phyloP scores from a whole-genome alignment of 2,329 filamentous ascomycete species.

The Pseudofabraea citricarpa region DNA sequence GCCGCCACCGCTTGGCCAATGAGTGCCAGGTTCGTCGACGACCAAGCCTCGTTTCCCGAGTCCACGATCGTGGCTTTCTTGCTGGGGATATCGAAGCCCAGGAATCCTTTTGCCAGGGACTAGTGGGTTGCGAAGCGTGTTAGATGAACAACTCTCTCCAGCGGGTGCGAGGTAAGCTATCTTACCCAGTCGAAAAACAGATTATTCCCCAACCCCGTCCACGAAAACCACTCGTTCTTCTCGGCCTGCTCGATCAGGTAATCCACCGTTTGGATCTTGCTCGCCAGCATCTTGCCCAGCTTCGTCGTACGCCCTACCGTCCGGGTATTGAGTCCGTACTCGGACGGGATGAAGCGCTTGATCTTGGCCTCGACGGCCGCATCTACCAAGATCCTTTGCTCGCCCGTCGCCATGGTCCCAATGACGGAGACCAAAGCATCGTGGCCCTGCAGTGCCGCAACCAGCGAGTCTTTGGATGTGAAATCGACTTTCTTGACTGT shows the following conservation, averaged over 20 bases:
- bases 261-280: slow-evolving; percentile 30
- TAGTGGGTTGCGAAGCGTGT: no score
- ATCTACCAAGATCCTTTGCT: slow-evolving; percentile 50
- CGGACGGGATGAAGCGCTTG: slow-evolving; percentile 52
- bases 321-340: slow-evolving; percentile 39
- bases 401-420: slow-evolving; percentile 22
- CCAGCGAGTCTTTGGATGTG: not conserved
- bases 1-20: slow-evolving; percentile 28
- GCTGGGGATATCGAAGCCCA: slow-evolving; percentile 28
- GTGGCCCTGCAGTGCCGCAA: slow-evolving; percentile 26
- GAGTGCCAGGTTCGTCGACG: slow-evolving; percentile 25
- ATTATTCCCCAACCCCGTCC: slow-evolving; percentile 29
- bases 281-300: slow-evolving; percentile 15
- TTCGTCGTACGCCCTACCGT: slow-evolving; percentile 5
- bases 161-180: no score
- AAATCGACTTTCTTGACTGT: slow-evolving; percentile 3
- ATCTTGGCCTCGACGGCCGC: slow-evolving; percentile 53
- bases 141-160: no score
- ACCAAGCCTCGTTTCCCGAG: slow-evolving; percentile 24
- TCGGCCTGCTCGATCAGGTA: slow-evolving; percentile 25
- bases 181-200: slow-evolving; percentile 14
- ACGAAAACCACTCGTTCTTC: slow-evolving; percentile 20
- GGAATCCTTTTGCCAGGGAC: slow-evolving; percentile 25
- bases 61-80: slow-evolving; percentile 27
- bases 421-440: slow-evolving; percentile 38